phyloP scores from a whole-genome alignment of 257 asterid species.

The Pogostemon cablin region DNA sequence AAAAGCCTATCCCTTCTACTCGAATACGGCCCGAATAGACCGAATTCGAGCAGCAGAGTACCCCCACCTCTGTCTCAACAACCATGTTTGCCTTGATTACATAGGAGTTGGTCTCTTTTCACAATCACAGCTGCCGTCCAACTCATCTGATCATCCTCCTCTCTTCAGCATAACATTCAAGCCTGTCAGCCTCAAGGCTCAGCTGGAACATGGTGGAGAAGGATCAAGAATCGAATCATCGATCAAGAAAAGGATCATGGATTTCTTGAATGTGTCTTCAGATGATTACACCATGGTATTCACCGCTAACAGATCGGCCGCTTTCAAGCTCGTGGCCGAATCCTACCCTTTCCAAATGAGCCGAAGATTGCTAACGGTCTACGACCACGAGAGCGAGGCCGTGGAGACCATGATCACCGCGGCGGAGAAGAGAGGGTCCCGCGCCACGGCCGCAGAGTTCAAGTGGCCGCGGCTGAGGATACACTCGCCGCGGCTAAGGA shows the following conservation, averaged over 20 bases:
- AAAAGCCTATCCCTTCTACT: conserved; percentile 67
- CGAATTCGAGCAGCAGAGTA: conserved; percentile 74
- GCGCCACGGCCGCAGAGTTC: conserved; percentile 69
- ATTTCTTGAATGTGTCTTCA: conserved; percentile 62
- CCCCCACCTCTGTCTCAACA: conserved; percentile 56
- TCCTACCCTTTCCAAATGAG: conserved; percentile 71
- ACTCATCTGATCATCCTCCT: conserved; percentile 44
- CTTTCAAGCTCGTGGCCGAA: conserved; percentile 79
- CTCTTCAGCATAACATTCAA: conserved; percentile 57
- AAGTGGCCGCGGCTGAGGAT: conserved; percentile 89
- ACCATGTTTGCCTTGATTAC: conserved; percentile 79
- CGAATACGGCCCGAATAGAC: conserved; percentile 61
- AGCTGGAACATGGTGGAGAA: conserved; percentile 62
- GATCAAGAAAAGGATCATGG: conserved; percentile 71
- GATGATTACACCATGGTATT: conserved; percentile 75
- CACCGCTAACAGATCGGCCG: conserved; percentile 83
- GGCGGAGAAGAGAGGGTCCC: conserved; percentile 75
- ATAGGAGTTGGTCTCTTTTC: conserved; percentile 90
- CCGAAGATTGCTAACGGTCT: conserved; percentile 68
- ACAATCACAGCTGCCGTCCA: conserved; percentile 54
- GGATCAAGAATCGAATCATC: conserved; percentile 68
- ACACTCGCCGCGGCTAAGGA: conserved; percentile 53
- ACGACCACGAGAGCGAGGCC: conserved; percentile 86
- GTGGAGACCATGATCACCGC: conserved; percentile 56
- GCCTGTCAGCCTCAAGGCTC: conserved; percentile 67